Evolutionary conservation across 75 land plant genomes (phyloP).

Genomic region (Larix kaempferi): DNA sequence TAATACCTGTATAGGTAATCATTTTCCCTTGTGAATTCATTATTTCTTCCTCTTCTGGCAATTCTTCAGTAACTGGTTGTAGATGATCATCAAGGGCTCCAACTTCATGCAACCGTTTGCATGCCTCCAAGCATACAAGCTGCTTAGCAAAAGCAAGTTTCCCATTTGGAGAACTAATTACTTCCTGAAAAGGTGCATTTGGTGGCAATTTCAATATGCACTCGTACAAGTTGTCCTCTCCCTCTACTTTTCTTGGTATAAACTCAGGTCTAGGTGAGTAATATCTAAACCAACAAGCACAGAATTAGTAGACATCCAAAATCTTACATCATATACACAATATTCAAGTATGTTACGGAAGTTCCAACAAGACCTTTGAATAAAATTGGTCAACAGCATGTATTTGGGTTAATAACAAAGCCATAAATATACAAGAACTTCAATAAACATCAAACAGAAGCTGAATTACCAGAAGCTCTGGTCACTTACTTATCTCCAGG

Average conservation of each 20-base stretch:
- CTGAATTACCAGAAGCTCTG: neutral
- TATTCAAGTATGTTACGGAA: too few relatives aligned
- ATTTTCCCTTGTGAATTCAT: conserved; percentile 9
- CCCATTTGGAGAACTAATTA: conserved; percentile 45
- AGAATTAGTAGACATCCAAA: neutral
- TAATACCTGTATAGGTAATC: conserved; percentile 42
- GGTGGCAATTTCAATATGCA: conserved; percentile 81
- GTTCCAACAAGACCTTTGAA: too few relatives aligned
- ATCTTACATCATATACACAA: neutral
- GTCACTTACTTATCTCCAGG: conserved; percentile 68
- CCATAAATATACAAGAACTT: neutral
- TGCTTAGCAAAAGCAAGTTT: conserved; percentile 56
- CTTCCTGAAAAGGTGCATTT: conserved; percentile 65
- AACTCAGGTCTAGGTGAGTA: conserved; percentile 70
- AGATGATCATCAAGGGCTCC: conserved; percentile 80
- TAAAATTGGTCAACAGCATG: too few relatives aligned
- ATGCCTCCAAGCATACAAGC: conserved; percentile 86
- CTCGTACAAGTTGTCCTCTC: conserved; percentile 13
- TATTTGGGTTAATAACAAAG: conserved; percentile 4
- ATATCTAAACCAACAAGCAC: conserved; percentile 33
- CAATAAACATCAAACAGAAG: neutral
- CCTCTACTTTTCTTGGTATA: conserved; percentile 18
- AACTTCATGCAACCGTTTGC: conserved; percentile 63
- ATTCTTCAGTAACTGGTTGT: conserved; percentile 39
- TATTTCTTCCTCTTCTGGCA: conserved; percentile 24